Conservation (phyloP, 805 yeast species). For the Peterozyma toletana region DNA sequence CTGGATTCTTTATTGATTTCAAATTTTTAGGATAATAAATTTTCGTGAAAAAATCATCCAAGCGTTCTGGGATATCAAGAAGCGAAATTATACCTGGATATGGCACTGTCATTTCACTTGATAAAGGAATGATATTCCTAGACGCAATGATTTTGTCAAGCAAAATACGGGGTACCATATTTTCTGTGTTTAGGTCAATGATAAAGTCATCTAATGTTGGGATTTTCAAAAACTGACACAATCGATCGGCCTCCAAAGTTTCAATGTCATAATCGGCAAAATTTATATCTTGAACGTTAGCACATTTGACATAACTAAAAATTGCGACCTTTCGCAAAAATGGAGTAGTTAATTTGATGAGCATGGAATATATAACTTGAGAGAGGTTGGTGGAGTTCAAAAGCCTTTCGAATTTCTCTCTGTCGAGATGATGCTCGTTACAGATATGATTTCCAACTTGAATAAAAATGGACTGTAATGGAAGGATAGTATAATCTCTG, state of each 20-base stretch:
- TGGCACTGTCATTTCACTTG: constrained; percentile 24
- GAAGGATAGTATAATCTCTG: too few species aligned
- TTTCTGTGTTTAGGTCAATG: constrained; percentile 12
- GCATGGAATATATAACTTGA: constrained; percentile 40
- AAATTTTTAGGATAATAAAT: constrained; percentile 38
- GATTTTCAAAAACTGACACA: constrained; percentile 42
- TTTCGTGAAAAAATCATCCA: constrained; percentile 64
- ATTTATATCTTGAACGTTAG: constrained; percentile 29
- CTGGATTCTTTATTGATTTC: constrained; percentile 59
- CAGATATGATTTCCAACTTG: too few species aligned
- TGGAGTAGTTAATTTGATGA: constrained; percentile 52
- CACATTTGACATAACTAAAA: constrained; percentile 45
- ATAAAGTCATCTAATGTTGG: constrained; percentile 26
- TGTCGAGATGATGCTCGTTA: neutral
- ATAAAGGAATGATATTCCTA: neutral
- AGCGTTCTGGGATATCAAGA: constrained; percentile 54
- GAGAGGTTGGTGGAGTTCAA: constrained; percentile 20
- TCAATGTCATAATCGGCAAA: constrained; percentile 16
- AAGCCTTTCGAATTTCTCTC: neutral
- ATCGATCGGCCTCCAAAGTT: constrained; percentile 44
- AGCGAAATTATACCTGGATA: constrained; percentile 64
- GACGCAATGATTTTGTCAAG: neutral
- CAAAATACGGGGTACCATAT: neutral
- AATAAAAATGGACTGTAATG: too few species aligned
- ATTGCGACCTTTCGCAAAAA: constrained; percentile 59